A percentile compares a stretch with the other conserved stretches of the same genome.
phyloP scores from a whole-genome alignment of 345 rosid species.

The Hypericum androsaemum region DNA sequence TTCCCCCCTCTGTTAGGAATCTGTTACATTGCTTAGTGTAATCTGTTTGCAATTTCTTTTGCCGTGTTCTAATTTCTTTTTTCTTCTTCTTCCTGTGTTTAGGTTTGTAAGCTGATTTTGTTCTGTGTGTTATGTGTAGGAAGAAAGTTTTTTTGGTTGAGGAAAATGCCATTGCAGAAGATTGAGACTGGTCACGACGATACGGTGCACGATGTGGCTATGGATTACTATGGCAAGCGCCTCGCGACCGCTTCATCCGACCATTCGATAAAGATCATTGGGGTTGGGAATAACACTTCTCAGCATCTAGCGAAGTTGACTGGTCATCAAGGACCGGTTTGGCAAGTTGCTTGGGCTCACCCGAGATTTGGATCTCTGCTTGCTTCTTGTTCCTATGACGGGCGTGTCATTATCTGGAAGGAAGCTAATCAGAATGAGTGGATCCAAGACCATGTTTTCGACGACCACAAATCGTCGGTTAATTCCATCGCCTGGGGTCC shows the following conservation, averaged over 20 bases:
- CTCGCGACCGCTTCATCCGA: background rate
- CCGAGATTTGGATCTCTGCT: background rate
- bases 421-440: slow-evolving; percentile 4
- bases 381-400: slow-evolving; percentile 1
- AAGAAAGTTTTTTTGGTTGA: background rate
- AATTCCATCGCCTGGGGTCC: slow-evolving; percentile 1
- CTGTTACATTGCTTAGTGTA: too few relatives aligned
- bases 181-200: slow-evolving; percentile 2
- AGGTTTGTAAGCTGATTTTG: too few relatives aligned
- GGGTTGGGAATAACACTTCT: background rate
- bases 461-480: slow-evolving; percentile 2
- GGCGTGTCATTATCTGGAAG: slow-evolving; percentile 1
- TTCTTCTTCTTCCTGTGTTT: too few relatives aligned
- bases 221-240: slow-evolving; percentile 4
- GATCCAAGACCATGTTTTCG: background rate
- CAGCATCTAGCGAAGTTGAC: slow-evolving; percentile 2
- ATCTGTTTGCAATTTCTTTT: too few relatives aligned
- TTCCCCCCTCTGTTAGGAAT: too few relatives aligned
- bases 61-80: too few relatives aligned
- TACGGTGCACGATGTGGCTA: background rate
- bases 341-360: slow-evolving; percentile 3
- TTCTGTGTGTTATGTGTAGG: too few relatives aligned
- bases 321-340: slow-evolving; percentile 2
- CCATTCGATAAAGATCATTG: background rate
- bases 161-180: background rate